Conservation (phyloP, 768 basidiomycete species). For the Cyclocybe aegerita region DNA sequence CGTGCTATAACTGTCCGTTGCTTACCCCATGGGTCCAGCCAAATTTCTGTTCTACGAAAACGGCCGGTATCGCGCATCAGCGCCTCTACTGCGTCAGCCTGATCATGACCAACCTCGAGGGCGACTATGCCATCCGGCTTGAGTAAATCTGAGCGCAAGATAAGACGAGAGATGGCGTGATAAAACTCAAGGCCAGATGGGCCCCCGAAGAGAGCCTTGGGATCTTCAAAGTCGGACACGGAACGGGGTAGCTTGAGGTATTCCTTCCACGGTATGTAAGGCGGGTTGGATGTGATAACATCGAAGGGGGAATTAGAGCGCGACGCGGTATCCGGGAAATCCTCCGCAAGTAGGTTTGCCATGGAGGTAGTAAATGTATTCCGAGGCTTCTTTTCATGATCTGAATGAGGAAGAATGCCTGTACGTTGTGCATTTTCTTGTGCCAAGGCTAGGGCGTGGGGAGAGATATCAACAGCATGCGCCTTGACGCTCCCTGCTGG, state of each 20-base stretch:
- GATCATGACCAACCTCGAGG: slow-evolving; percentile 77
- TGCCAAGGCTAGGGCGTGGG: slow-evolving; percentile 54
- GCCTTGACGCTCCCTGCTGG: slow-evolving; percentile 53
- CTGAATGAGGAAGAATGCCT: slow-evolving; percentile 30
- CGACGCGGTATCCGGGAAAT: slow-evolving; percentile 34
- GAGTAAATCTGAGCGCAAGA: slow-evolving; percentile 53
- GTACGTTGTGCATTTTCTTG: slow-evolving; percentile 46
- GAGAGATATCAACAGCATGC: slow-evolving; percentile 68
- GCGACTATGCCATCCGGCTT: slow-evolving; percentile 56
- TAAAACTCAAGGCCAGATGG: slow-evolving; percentile 63
- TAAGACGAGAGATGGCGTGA: slow-evolving; percentile 63
- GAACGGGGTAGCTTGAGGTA: slow-evolving; percentile 64
- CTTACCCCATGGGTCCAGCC: slow-evolving; percentile 80
- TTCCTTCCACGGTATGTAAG: slow-evolving; percentile 75
- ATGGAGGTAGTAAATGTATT: slow-evolving; percentile 42
- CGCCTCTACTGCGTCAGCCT: slow-evolving; percentile 59
- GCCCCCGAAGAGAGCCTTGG: slow-evolving; percentile 78
- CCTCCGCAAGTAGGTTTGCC: slow-evolving; percentile 44
- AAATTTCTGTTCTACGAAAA: slow-evolving; percentile 57
- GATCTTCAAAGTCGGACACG: slow-evolving; percentile 81
- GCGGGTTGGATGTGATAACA: slow-evolving; percentile 82
- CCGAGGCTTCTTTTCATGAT: slow-evolving; percentile 17
- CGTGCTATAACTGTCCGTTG: slow-evolving; percentile 68
- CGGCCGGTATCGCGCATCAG: slow-evolving; percentile 53
- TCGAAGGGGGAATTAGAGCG: slow-evolving; percentile 56